phyloP scores from a whole-genome alignment of 805 yeast genomes.

The Monosporozyma servazzii region DNA sequence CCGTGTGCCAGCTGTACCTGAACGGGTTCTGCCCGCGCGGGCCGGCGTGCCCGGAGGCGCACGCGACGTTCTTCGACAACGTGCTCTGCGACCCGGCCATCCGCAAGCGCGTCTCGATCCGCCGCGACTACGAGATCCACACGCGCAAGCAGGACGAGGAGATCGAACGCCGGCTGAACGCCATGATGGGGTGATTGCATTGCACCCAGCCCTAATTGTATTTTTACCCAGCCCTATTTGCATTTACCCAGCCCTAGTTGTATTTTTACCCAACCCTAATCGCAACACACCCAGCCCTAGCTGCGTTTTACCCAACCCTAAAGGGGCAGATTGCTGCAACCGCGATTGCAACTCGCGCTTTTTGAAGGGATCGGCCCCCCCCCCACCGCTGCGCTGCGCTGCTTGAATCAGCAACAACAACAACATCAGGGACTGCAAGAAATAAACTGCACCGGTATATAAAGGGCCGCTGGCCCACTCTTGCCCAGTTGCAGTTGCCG shows the following conservation, averaged over 20 bases:
- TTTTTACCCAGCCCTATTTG: neutral
- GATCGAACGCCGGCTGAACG: slow-evolving; percentile 29
- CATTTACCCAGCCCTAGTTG: neutral
- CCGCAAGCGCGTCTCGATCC: slow-evolving; percentile 22
- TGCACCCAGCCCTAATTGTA: neutral
- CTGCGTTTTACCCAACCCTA: neutral
- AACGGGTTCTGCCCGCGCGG: slow-evolving; percentile 95
- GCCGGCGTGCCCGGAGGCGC: slow-evolving; percentile 57
- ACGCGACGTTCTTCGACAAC: slow-evolving; percentile 52
- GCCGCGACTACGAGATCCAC: slow-evolving; percentile 28
- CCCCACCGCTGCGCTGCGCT: too few relatives aligned
- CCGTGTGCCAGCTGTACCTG: slow-evolving; percentile 67
- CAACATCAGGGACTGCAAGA: too few relatives aligned
- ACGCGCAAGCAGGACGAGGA: slow-evolving; percentile 29
- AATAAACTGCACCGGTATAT: too few relatives aligned
- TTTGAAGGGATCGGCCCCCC: too few relatives aligned
- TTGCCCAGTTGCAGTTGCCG: too few relatives aligned
- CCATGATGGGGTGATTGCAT: slow-evolving; percentile 25
- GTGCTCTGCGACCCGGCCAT: slow-evolving; percentile 31
- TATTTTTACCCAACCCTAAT: too few relatives aligned
- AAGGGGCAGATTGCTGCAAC: neutral
- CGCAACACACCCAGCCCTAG: neutral
- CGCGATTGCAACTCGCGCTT: neutral
- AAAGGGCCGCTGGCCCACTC: too few relatives aligned
- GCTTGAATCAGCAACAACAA: too few relatives aligned